These are phyloP conservation scores for Aspergillus vadensis DNA, from an alignment of 2,329 filamentous ascomycete genomes.

Conservation along the genomic window DNA sequence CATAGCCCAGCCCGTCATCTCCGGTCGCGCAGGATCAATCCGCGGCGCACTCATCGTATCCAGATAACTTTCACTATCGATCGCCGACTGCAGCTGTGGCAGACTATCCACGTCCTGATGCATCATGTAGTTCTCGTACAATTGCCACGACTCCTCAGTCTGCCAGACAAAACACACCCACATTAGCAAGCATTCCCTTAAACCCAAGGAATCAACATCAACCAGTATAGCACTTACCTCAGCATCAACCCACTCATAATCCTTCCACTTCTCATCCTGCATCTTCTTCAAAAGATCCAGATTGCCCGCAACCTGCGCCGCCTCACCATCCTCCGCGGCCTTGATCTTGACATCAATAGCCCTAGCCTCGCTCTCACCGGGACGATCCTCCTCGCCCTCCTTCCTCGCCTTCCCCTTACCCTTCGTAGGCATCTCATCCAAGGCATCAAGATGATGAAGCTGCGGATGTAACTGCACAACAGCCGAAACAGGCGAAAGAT, in stretches of 20 bases:
- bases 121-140: constrained; percentile 74
- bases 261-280: constrained; percentile 80
- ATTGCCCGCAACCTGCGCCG: constrained; percentile 68
- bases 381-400: constrained; percentile 48
- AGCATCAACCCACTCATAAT: constrained; percentile 78
- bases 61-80: constrained; percentile 62
- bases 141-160: constrained; percentile 70
- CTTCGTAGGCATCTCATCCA: constrained; percentile 62
- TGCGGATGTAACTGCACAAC: constrained; percentile 89
- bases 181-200: constrained; percentile 15
- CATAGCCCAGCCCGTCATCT: constrained; percentile 49
- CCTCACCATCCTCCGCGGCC: constrained; percentile 68
- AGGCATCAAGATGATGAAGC: constrained; percentile 88
- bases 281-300: constrained; percentile 73
- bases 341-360: constrained; percentile 88
- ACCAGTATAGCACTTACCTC: constrained; percentile 48
- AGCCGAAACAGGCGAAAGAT: constrained; percentile 80
- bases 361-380: constrained; percentile 60
- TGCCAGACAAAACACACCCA: constrained; percentile 22
- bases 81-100: constrained; percentile 55
- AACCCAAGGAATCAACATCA: background rate
- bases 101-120: constrained; percentile 47
- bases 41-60: constrained; percentile 63
- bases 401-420: constrained; percentile 40
- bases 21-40: constrained; percentile 46